phyloP scores from a whole-genome alignment of 2,329 filamentous ascomycete species.

The Epichloe glyceriae region DNA sequence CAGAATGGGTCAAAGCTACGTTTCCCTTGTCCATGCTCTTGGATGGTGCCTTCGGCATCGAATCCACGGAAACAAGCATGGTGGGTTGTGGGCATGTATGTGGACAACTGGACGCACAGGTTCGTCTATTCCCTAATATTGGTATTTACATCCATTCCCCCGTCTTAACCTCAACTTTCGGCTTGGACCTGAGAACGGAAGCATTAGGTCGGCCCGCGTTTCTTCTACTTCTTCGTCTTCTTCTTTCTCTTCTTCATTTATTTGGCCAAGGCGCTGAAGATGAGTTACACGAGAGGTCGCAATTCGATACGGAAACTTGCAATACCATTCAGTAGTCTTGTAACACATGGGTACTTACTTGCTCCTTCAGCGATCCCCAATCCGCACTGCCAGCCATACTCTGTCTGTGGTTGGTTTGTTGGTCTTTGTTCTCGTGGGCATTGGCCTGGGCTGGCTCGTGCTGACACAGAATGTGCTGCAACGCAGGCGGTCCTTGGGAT shows the following conservation, averaged over 20 bases:
- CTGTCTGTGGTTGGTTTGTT: background rate
- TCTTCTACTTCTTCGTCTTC: too few species aligned
- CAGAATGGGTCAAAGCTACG: background rate
- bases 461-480: background rate
- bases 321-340: background rate
- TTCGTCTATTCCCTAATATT: background rate
- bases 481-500: background rate
- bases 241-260: too few species aligned
- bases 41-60: too few species aligned
- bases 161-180: background rate
- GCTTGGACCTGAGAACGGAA: background rate
- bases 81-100: background rate
- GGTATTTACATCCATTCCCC: background rate
- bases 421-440: background rate
- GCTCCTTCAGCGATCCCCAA: background rate
- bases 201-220: background rate
- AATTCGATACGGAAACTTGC: constrained; percentile 1
- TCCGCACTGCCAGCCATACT: background rate
- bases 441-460: background rate
- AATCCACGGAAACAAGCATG: background rate
- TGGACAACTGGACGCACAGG: background rate
- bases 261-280: background rate
- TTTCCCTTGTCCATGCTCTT: background rate
- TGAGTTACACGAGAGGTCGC: constrained; percentile 1
- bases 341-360: constrained; percentile 1